These are phyloP conservation scores for Sporothrix phasma DNA, from an alignment of 2,329 filamentous ascomycete genomes.

Conservation along the genomic window DNA sequence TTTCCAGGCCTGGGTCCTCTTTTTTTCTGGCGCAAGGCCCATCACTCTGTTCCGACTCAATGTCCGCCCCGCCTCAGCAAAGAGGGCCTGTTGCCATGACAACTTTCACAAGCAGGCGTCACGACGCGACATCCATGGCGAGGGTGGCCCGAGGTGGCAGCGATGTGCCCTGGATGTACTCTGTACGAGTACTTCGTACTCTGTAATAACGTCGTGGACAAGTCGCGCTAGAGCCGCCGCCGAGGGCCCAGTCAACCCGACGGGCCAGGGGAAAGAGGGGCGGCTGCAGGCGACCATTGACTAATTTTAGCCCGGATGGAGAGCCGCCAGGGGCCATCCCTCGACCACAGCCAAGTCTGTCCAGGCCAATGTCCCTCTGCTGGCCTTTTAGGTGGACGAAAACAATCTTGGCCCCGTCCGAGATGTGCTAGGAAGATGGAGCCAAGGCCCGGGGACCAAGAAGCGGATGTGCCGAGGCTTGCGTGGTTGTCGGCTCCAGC, in stretches of 20 bases:
- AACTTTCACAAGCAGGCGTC: background rate
- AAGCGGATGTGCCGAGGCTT: conserved; percentile 7
- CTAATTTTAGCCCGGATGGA: background rate
- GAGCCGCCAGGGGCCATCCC: background rate
- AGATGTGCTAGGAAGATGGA: background rate
- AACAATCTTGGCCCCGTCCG: background rate
- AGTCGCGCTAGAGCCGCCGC: conserved; percentile 1
- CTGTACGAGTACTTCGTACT: no score
- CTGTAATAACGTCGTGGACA: background rate
- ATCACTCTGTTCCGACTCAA: background rate
- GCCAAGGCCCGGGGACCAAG: background rate
- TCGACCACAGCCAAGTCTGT: background rate
- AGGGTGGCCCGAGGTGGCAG: background rate
- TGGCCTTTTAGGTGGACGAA: background rate
- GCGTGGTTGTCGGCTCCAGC: background rate
- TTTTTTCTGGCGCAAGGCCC: background rate
- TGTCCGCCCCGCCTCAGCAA: background rate
- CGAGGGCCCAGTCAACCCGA: background rate
- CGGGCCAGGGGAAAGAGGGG: conserved; percentile 6
- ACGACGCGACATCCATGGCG: conserved; percentile 7
- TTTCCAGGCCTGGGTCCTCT: conserved; percentile 5
- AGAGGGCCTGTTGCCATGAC: conserved; percentile 12
- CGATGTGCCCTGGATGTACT: background rate
- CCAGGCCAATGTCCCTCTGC: background rate
- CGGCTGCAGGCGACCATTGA: background rate